Base-by-base conservation (phyloP, 371 early-diverging fungal genomes). In the Mortierella sp. region DNA sequence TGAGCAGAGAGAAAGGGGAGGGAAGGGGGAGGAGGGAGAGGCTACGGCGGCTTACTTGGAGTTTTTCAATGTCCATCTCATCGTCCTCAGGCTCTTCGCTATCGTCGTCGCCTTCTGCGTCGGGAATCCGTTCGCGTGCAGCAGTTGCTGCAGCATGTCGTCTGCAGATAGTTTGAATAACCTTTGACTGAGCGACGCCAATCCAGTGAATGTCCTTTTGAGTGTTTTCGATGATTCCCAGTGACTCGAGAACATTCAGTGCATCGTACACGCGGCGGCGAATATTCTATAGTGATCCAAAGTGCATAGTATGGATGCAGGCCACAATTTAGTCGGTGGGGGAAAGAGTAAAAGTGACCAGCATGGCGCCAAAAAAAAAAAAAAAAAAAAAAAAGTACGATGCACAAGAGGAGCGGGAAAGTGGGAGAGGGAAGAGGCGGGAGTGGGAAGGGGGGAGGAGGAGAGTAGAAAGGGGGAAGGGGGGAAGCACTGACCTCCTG, bases 261-360 rank as follows among this genome's bases (percentile, higher is more conserved):
- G 93, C 94, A 80, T 94, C 94, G 68, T 94, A 94, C 1, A 93
- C 92, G 30, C 94, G 87, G 45, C 94, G 86, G 30, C 92, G 87
- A 64, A 94, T 90, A 64, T 94, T 94, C 81, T 93, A 64, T 16
- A 26, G 11, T 59, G 19, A 57, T 50, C 57, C 51, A 37, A 48
- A 44, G n/a, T 51, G 66, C 52, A 57, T 47, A n/a, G n/a, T n/a
- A n/a, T n/a, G n/a, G n/a, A n/a, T n/a, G n/a, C 67, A 53, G 26
- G 68, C 52, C 2, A 55, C 29, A 26, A 50, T 60, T 23, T 29
- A 21, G 23, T 44, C 46, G 29, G 59, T 44, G 28, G 43, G 46
- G 21, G 68, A 68, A 25, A 51, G 62, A 1, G 37, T 43, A n/a
- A n/a, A n/a, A n/a, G n/a, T n/a, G n/a, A n/a, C n/a, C n/a, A n/a